Evolutionary conservation across 2,329 filamentous ascomycete genomes (phyloP).

Genomic region (Xylariaceae sp.): DNA sequence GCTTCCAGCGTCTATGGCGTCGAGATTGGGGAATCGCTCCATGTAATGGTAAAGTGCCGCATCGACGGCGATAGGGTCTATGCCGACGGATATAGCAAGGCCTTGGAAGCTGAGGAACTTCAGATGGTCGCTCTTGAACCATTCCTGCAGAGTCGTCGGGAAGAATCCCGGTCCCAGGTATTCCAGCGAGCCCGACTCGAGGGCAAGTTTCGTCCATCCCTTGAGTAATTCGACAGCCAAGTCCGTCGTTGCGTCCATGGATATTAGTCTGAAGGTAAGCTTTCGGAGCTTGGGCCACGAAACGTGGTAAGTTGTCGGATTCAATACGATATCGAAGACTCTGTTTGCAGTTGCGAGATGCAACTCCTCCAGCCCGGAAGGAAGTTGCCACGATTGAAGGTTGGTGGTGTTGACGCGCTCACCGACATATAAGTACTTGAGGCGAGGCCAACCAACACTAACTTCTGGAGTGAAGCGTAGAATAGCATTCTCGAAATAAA

Average conservation of each 20-base stretch:
- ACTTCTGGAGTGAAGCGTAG: conserved; percentile 1
- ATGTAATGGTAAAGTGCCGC: conserved; percentile 16
- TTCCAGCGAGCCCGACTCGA: conserved; percentile 23
- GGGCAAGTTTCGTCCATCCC: conserved; percentile 16
- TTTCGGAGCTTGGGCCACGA: conserved; percentile 16
- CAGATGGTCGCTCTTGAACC: conserved; percentile 25
- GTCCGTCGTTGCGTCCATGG: no score
- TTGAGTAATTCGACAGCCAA: background rate
- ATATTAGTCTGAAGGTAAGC: conserved; percentile 11
- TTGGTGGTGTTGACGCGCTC: background rate
- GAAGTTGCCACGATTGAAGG: background rate
- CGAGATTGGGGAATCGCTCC: conserved; percentile 26
- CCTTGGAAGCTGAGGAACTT: conserved; percentile 36
- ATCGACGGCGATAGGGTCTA: conserved; percentile 12
- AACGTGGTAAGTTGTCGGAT: no score
- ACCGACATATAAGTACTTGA: conserved; percentile 13
- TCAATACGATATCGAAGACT: no score
- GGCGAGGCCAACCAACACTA: conserved; percentile 12
- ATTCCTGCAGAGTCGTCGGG: conserved; percentile 7
- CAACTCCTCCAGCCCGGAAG: conserved; percentile 11
- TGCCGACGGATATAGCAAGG: conserved; percentile 38
- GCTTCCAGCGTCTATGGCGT: conserved; percentile 22
- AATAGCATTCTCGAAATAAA: conserved; percentile 21
- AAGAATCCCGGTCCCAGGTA: conserved; percentile 21
- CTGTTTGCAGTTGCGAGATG: background rate